phyloP scores from a whole-genome alignment of 2,329 filamentous ascomycete genomes.

The Hypoxylon sp. region DNA sequence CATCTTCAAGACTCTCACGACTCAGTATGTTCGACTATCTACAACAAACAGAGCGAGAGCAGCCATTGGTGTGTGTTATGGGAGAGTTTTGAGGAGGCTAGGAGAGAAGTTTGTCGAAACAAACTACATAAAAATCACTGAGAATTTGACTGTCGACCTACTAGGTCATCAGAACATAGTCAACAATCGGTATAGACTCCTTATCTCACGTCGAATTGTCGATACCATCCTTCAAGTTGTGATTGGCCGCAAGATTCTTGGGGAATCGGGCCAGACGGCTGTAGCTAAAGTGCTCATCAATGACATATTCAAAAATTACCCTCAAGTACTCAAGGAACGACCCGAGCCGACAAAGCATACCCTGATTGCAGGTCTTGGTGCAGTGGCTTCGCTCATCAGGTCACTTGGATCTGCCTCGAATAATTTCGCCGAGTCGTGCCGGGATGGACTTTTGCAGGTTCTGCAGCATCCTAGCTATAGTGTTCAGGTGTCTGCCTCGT shows the following conservation, averaged over 20 bases:
- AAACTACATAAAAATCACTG: constrained; percentile 85
- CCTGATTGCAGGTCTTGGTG: constrained; percentile 82
- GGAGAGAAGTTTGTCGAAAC: constrained; percentile 87
- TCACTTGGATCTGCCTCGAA: constrained; percentile 87
- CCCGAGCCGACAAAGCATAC: constrained; percentile 91
- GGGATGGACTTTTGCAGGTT: constrained; percentile 90
- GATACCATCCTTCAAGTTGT: constrained; percentile 87
- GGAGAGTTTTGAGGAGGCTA: constrained; percentile 81
- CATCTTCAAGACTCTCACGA: constrained; percentile 83
- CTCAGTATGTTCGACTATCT: constrained; percentile 82
- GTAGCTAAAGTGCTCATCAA: constrained; percentile 88
- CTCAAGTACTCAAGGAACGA: constrained; percentile 87
- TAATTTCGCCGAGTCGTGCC: constrained; percentile 83
- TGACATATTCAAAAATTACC: constrained; percentile 93
- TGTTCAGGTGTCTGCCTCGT: constrained; percentile 90
- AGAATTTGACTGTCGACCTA: constrained; percentile 84
- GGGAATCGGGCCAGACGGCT: constrained; percentile 88
- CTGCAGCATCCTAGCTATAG: constrained; percentile 96
- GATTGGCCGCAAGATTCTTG: constrained; percentile 84
- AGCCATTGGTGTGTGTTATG: constrained; percentile 89
- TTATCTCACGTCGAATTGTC: constrained; percentile 88
- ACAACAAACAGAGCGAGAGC: constrained; percentile 86
- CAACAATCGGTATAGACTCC: constrained; percentile 88
- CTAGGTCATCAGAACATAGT: constrained; percentile 81
- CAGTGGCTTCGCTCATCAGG: constrained; percentile 82